Base-by-base conservation (phyloP, 768 basidiomycete genomes). In the Calocera viscosa region DNA sequence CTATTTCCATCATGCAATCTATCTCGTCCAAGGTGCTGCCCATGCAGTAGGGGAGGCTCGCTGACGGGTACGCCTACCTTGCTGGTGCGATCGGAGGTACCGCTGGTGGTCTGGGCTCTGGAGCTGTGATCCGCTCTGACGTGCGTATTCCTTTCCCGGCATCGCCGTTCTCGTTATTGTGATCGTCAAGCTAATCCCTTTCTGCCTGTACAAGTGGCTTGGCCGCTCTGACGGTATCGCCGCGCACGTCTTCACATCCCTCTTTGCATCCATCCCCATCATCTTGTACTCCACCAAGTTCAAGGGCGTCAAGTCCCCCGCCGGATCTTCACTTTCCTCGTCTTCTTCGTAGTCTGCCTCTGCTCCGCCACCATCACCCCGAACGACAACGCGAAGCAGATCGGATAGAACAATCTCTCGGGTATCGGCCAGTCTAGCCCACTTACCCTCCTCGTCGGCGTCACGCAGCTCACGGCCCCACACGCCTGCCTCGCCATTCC, bases 131-230 rank as follows among this genome's bases (percentile, higher is more conserved):
- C 26, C 49, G 49, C 24, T 49, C 49, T 14, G 49, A 49, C 24
- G 49, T 49, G 49, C 49, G 49, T 49, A 10, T 24, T 24, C 49
- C 22, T n/a, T 26, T n/a, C 8, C 33, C 24, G 67, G 67, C 22
- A 40, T 65, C 34, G 67, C 40, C 12, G 66, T 43, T 12, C 67
- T 68, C 24, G 33, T 40, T n/a, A 30, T 68, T 49, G 67, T 66
- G 19, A 8, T 68, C 10, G 47, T 40, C 40, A 26, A 67, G 28
- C 64, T 68, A 8, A 43, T 68, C 22, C 66, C 19, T n/a, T 68
- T 68, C 67, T 32, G 64, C 19, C 10, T 68, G 8, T 68, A 68
- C 26, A 65, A 68, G 43, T 68, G 67, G 67, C 66, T 67, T 22
- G 67, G 67, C 17, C 14, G 67, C 10, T 65, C 67, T 17, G 67